A percentile compares a stretch with the other conserved stretches of the same genome.
These are phyloP conservation scores for Candida hungchunana DNA, from an alignment of 805 yeast species.

Conservation along the genomic window DNA sequence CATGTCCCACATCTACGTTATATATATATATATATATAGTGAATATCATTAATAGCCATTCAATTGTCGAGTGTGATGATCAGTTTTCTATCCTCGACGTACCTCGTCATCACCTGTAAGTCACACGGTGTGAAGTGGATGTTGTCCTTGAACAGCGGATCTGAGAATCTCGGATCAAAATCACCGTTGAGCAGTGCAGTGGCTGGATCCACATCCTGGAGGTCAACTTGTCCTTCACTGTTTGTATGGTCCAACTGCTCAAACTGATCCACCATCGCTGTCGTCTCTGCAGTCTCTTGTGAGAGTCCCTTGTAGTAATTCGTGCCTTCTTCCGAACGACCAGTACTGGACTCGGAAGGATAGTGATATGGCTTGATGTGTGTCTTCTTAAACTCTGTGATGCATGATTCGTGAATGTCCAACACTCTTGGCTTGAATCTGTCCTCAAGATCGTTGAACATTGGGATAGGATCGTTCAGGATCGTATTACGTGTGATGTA, in stretches of 20 bases:
- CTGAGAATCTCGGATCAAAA: constrained; percentile 24
- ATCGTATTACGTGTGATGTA: constrained; percentile 18
- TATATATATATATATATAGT: too few species aligned
- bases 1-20: too few species aligned
- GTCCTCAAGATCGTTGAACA: constrained; percentile 9
- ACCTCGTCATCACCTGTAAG: constrained; percentile 15
- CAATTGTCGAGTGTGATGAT: constrained; percentile 14
- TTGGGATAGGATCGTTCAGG: constrained; percentile 21
- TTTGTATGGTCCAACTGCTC: background rate
- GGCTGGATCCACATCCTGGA: constrained; percentile 9
- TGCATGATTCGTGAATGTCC: constrained; percentile 20
- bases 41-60: too few species aligned
- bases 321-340: background rate
- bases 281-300: constrained; percentile 1
- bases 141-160: constrained; percentile 17
- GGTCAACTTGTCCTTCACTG: background rate
- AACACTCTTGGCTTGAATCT: constrained; percentile 19
- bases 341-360: constrained; percentile 16
- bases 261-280: constrained; percentile 3
- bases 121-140: constrained; percentile 16
- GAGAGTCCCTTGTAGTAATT: constrained; percentile 10
- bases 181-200: constrained; percentile 19
- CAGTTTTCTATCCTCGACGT: constrained; percentile 20
- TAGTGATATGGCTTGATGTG: constrained; percentile 17
- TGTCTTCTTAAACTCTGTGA: constrained; percentile 15